Evolutionary conservation across 139 green algal species (phyloP).

Genomic region (Trebouxia sp.): DNA sequence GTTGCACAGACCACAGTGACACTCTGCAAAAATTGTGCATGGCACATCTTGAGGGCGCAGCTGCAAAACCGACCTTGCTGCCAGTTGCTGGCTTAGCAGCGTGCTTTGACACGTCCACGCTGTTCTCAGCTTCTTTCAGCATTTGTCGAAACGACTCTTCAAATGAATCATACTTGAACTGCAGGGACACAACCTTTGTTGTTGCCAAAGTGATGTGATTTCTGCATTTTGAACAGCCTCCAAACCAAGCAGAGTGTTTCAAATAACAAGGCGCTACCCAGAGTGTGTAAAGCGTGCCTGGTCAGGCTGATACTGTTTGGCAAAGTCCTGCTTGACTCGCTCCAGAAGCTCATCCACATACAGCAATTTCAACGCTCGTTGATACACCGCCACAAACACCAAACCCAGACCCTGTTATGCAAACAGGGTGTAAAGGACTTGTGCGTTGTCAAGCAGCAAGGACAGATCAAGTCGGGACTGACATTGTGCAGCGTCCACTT

Average conservation of each 20-base stretch:
- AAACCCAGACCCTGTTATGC: conserved; percentile 80
- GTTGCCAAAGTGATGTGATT: too few species aligned
- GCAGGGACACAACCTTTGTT: neutral
- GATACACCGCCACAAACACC: conserved; percentile 97
- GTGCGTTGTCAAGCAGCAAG: too few species aligned
- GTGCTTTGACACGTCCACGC: conserved; percentile 45
- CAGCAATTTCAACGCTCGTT: conserved; percentile 84
- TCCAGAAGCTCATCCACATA: conserved; percentile 90
- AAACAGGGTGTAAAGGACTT: too few species aligned
- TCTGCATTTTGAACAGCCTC: neutral
- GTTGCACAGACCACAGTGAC: neutral
- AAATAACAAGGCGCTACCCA: too few species aligned
- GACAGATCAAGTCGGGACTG: neutral
- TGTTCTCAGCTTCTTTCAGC: conserved; percentile 66
- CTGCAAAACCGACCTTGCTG: neutral
- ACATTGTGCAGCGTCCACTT: conserved; percentile 98
- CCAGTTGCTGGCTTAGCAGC: neutral
- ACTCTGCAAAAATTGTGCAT: neutral
- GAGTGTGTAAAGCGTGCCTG: too few species aligned
- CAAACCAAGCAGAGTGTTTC: neutral
- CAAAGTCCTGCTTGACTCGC: conserved; percentile 69
- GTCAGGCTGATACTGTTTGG: conserved; percentile 42
- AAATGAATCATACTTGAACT: conserved; percentile 49
- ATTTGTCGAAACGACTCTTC: conserved; percentile 54
- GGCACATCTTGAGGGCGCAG: neutral